Percentiles rank a stretch among this genome's conserved stretches.
These are phyloP conservation scores for Raddia distichophylla DNA, from an alignment of 176 grass and related monocot genomes.

Conservation along the genomic window DNA sequence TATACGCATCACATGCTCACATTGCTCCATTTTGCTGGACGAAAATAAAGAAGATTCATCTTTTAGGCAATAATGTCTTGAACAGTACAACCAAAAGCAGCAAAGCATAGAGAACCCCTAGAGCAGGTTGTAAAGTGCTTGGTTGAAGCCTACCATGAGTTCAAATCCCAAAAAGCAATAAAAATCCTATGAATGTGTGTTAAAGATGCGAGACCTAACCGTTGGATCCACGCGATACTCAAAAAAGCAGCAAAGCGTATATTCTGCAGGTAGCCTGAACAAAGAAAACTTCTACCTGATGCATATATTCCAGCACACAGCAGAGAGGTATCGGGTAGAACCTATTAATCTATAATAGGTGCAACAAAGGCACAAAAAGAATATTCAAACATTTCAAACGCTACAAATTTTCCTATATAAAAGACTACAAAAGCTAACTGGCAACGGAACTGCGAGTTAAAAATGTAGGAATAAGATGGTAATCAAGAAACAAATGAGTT, in stretches of 20 bases:
- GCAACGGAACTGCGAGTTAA: background rate
- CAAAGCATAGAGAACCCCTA: conserved; percentile 8
- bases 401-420: background rate
- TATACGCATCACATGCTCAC: conserved; percentile 46
- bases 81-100: conserved; percentile 23
- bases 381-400: too few relatives aligned
- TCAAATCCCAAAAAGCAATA: too few relatives aligned
- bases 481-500: background rate
- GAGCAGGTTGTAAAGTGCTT: too few relatives aligned
- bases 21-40: conserved; percentile 25
- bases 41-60: conserved; percentile 48
- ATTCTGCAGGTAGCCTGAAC: conserved; percentile 14
- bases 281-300: conserved; percentile 34
- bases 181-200: too few relatives aligned
- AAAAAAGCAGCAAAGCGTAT: conserved; percentile 33
- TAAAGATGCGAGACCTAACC: too few relatives aligned
- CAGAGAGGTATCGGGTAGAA: conserved; percentile 17
- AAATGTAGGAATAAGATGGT: background rate
- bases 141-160: too few relatives aligned
- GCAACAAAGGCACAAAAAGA: background rate
- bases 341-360: background rate
- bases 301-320: conserved; percentile 21
- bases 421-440: background rate
- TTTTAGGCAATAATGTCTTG: conserved; percentile 37
- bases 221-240: too few relatives aligned